Evolutionary conservation across 2,329 filamentous ascomycete species (phyloP).

Genomic region (Trichoderma cornu-damae): DNA sequence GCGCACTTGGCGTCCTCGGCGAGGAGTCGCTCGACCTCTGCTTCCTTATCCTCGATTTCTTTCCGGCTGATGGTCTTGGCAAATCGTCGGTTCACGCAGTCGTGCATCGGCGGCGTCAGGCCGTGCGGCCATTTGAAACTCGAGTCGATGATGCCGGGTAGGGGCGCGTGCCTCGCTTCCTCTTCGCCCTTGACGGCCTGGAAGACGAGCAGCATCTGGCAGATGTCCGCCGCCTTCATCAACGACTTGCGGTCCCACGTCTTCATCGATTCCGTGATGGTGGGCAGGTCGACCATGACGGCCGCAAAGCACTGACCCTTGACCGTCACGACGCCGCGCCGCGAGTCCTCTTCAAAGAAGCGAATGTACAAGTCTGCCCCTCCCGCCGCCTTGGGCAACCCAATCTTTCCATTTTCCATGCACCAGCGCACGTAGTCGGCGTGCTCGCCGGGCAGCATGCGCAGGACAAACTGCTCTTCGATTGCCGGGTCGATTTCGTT

Average conservation of each 20-base stretch:
- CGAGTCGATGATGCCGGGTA: conserved; percentile 66
- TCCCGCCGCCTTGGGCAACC: conserved; percentile 55
- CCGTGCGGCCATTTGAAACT: conserved; percentile 77
- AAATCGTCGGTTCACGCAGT: conserved; percentile 76
- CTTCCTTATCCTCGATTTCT: conserved; percentile 80
- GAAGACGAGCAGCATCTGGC: conserved; percentile 81
- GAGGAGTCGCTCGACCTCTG: conserved; percentile 69
- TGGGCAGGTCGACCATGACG: conserved; percentile 75
- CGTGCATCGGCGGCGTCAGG: conserved; percentile 81
- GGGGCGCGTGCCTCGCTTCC: conserved; percentile 60
- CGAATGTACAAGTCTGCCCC: conserved; percentile 76
- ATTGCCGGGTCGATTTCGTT: conserved; percentile 80
- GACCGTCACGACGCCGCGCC: conserved; percentile 68
- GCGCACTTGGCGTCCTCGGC: conserved; percentile 60
- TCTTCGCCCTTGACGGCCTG: conserved; percentile 60
- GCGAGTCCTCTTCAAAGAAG: conserved; percentile 69
- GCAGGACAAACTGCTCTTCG: conserved; percentile 83
- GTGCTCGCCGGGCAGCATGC: conserved; percentile 81
- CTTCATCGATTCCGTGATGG: conserved; percentile 86
- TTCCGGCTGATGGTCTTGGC: conserved; percentile 76
- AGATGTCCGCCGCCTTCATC: conserved; percentile 84
- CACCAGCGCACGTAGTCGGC: conserved; percentile 75
- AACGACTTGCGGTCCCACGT: conserved; percentile 84
- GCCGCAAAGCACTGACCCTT: conserved; percentile 69
- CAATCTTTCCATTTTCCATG: conserved; percentile 72